Evolutionary conservation across 1,284 basidiomycete genomes (phyloP).

Genomic region (Mycosarcoma maydis): DNA sequence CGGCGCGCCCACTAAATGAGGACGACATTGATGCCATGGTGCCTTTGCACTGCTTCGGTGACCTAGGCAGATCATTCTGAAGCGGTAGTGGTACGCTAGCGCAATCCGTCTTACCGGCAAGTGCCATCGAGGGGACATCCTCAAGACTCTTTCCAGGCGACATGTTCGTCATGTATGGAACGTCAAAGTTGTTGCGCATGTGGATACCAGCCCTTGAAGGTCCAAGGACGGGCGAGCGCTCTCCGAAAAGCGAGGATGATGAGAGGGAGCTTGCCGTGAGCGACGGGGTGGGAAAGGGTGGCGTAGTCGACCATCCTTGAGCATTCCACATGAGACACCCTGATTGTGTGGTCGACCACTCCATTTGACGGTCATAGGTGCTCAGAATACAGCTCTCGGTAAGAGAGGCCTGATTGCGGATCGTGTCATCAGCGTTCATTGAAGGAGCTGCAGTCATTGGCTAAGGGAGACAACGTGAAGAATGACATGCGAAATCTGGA

Average conservation of each 20-base stretch:
- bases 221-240: slow-evolving; percentile 16
- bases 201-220: not conserved
- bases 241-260: slow-evolving; percentile 23
- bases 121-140: not conserved
- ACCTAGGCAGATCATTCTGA: not conserved
- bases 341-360: slow-evolving; percentile 1
- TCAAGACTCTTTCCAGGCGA: slow-evolving; percentile 8
- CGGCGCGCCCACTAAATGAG: slow-evolving; percentile 9
- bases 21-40: slow-evolving; percentile 8
- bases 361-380: slow-evolving; percentile 14
- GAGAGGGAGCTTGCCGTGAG: slow-evolving; percentile 35
- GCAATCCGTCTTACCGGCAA: not conserved
- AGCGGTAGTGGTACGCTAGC: not conserved
- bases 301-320: slow-evolving; percentile 20
- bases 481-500: not conserved
- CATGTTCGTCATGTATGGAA: slow-evolving; percentile 10
- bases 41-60: not conserved
- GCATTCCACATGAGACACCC: slow-evolving; percentile 6
- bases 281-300: slow-evolving; percentile 24
- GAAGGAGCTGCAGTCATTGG: slow-evolving; percentile 15
- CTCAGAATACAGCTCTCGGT: slow-evolving; percentile 7
- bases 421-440: slow-evolving; percentile 4
- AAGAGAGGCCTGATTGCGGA: slow-evolving; percentile 1
- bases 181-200: slow-evolving; percentile 15
- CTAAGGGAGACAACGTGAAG: not conserved